Base-by-base conservation (phyloP, 768 basidiomycete species). In the Candolleomyces aberdarensis region DNA sequence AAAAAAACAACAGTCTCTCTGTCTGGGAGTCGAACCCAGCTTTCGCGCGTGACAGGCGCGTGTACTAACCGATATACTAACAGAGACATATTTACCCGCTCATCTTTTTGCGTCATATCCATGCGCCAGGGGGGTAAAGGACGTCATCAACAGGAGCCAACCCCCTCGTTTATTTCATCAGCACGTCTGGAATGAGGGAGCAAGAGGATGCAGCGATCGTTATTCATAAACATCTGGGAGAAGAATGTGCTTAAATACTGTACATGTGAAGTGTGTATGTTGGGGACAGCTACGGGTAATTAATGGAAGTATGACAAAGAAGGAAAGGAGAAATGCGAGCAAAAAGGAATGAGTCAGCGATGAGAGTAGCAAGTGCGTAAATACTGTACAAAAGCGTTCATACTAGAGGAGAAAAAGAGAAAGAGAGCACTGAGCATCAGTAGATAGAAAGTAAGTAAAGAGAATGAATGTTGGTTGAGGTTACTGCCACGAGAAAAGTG, bases 21-120 rank as follows among this genome's bases (percentile, higher is more conserved):
- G 63, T 62, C 63, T 61, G 63, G 63, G 63, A 64, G 61, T 64
- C 63, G 63, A 64, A 64, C 63, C 63, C 63, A 61, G 63, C 63
- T 64, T 64, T 64, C 63, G 63, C 63, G 63, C 63, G 63, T 64
- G 63, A 64, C 63, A 64, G 63, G 63, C 63, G 63, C 63, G 57
- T 58, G 57, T 58, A 58, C 57, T 58, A 58, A 58, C 57, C 57
- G 57, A 58, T 58, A 58, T 58, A 58, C 57, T 58, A 58, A 49
- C 57, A 26, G n/a, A 58, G 57, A 58, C 56, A 10, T 44, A 22
- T 44, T 29, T 17, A 20, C n/a, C n/a, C 5, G 14, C 10, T 43
- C 39, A 40, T 8, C 6, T 36, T 11, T 36, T 8, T 36, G 36
- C 36, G 11, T 11, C 36, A 36, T 36, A 36, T 9, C 36, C 36